These are phyloP conservation scores for Fistulifera pelliculosa DNA, from an alignment of 108 stramenopile genomes.

Conservation along the genomic window DNA sequence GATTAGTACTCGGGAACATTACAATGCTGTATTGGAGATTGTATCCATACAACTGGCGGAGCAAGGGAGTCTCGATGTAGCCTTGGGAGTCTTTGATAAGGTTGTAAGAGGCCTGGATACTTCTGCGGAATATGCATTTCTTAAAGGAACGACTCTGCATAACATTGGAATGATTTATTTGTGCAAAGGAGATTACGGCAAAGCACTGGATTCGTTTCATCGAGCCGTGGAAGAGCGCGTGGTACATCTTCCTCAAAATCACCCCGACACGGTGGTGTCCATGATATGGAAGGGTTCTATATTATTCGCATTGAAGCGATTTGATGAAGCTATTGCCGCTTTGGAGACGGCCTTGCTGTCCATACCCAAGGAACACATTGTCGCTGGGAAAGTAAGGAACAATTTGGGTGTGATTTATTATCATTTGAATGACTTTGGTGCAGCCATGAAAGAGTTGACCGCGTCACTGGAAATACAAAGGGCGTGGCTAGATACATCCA, in stretches of 20 bases:
- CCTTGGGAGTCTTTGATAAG: conserved; percentile 31
- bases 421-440: conserved; percentile 19
- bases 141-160: conserved; percentile 33
- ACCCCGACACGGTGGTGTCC: conserved; percentile 38
- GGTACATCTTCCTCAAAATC: conserved; percentile 18
- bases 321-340: conserved; percentile 15
- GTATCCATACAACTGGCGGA: conserved; percentile 19
- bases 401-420: conserved; percentile 45
- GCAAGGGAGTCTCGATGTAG: conserved; percentile 21
- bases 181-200: conserved; percentile 22
- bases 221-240: conserved; percentile 25
- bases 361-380: conserved; percentile 11
- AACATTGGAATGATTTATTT: conserved; percentile 42
- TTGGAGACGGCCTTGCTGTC: conserved; percentile 17
- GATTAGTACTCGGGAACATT: conserved; percentile 28
- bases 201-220: conserved; percentile 25
- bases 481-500: conserved; percentile 26
- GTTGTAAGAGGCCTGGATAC: conserved; percentile 22
- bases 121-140: background rate
- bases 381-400: conserved; percentile 39
- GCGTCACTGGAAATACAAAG: conserved; percentile 42
- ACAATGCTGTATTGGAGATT: conserved; percentile 32
- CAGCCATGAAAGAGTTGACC: conserved; percentile 27
- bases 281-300: conserved; percentile 22
- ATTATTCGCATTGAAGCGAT: conserved; percentile 28